Base-by-base conservation (phyloP, 805 yeast species). In the Pichia nanzhaoensis region DNA sequence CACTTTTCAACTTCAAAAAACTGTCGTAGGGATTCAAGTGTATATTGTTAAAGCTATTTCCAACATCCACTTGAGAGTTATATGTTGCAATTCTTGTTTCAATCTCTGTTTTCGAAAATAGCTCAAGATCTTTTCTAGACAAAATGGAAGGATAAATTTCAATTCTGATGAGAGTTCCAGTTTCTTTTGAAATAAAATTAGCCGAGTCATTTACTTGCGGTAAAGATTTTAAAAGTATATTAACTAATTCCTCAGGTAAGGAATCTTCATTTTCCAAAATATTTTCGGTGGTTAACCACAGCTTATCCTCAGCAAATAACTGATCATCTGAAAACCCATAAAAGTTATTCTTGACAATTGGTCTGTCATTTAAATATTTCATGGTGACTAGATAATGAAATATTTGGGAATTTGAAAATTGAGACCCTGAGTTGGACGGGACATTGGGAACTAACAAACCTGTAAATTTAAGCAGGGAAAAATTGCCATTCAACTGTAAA, bases 1-100 rank as follows among this genome's bases (percentile, higher is more conserved):
- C 82, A 49, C 77, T 78, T 52, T 74, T 70, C 16, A 87, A 55
- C 0, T 87, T 82, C 40, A 68, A 66, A 19, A 84, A 66, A 53
- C 95, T 82, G 16, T 42, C 44, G 37, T 45, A 32, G 0, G 95
- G 90, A 1, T 50, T 37, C 8, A 47, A 41, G 60, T 41, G 33
- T 9, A 41, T 21, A 7, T 55, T 20, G 2, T 45, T 47, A 37
- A 45, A 50, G 6, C 47, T 34, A 14, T 35, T 34, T 9, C 34
- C 17, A 13, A 39, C 45, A 1, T 51, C 48, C 2, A 51, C 19
- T 41, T 50, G 54, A 51, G 62, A 66, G 51, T 51, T 45, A 51
- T 51, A 59, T 4, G 66, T 63, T 13, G 65, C 58, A 50, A 75
- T 78, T 52, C 95, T 68, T 6, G 63, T 57, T 39, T 67, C 68